phyloP scores from a whole-genome alignment of 768 basidiomycete species.

The Mycena vulgaris region DNA sequence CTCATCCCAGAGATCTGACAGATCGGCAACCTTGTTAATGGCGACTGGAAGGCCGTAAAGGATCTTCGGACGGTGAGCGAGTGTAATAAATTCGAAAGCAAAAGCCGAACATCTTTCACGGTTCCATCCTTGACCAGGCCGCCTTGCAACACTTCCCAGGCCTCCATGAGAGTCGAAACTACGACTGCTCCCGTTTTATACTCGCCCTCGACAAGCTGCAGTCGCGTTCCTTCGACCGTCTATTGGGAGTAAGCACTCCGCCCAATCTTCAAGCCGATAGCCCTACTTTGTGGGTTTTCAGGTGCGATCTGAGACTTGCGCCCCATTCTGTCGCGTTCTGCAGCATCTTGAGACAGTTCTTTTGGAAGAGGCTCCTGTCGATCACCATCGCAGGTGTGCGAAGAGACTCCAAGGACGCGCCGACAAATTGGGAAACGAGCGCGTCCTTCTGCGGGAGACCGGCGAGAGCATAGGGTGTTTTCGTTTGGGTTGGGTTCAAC shows the following conservation, averaged over 20 bases:
- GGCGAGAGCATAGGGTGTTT: conserved; percentile 59
- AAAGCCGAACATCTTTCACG: conserved; percentile 79
- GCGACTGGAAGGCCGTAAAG: conserved; percentile 85
- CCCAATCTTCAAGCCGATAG: not conserved
- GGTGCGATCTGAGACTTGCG: conserved; percentile 83
- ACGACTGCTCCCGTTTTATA: conserved; percentile 75
- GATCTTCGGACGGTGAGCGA: conserved; percentile 61
- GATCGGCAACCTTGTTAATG: conserved; percentile 79
- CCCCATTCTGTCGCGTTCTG: conserved; percentile 75
- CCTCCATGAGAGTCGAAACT: conserved; percentile 89
- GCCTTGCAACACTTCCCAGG: conserved; percentile 77
- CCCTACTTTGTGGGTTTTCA: conserved; percentile 87
- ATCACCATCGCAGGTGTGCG: conserved; percentile 87
- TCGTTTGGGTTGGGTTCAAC: conserved; percentile 55
- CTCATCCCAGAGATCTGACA: conserved; percentile 72
- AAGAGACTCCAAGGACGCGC: conserved; percentile 67
- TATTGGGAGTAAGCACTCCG: conserved; percentile 43
- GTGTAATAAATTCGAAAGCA: conserved; percentile 10
- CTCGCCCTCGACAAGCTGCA: conserved; percentile 74
- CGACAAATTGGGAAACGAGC: conserved; percentile 70
- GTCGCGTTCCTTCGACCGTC: conserved; percentile 82
- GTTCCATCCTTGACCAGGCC: conserved; percentile 80
- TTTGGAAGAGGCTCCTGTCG: conserved; percentile 78
- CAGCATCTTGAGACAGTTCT: conserved; percentile 85
- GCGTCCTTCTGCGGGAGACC: conserved; percentile 62